phyloP scores from a whole-genome alignment of 202 grass and related monocot species.

The Hordeum pubiflorum region DNA sequence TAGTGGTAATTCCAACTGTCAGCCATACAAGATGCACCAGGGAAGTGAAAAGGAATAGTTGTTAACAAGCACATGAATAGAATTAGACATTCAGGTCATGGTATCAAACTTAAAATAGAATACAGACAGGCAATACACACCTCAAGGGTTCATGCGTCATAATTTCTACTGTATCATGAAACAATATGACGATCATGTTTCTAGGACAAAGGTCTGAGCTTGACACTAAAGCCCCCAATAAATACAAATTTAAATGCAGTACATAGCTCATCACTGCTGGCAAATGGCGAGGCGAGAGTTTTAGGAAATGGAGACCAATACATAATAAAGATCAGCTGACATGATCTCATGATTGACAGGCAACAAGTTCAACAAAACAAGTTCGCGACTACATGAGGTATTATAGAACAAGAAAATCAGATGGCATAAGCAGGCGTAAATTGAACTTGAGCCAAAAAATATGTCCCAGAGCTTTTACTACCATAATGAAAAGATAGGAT shows the following conservation, averaged over 20 bases:
- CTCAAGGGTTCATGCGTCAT: background rate
- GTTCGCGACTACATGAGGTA: background rate
- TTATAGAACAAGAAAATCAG: background rate
- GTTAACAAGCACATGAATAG: slow-evolving; percentile 6
- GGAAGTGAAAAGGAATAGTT: slow-evolving; percentile 6
- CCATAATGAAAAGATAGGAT: background rate
- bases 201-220: background rate
- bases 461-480: background rate
- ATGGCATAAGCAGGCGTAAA: background rate
- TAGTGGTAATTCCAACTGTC: background rate
- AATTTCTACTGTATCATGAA: background rate
- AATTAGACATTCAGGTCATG: background rate
- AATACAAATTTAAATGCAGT: background rate
- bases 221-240: background rate
- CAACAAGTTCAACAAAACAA: background rate
- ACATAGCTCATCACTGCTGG: background rate
- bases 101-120: background rate
- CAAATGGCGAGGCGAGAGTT: background rate
- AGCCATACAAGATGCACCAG: background rate
- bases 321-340: background rate
- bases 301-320: background rate
- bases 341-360: background rate
- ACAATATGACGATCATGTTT: slow-evolving; percentile 7
- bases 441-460: background rate
- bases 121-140: background rate